Evolutionary conservation across 2,329 filamentous ascomycete genomes (phyloP).

Genomic region (Microdochium trichocladiopsis): DNA sequence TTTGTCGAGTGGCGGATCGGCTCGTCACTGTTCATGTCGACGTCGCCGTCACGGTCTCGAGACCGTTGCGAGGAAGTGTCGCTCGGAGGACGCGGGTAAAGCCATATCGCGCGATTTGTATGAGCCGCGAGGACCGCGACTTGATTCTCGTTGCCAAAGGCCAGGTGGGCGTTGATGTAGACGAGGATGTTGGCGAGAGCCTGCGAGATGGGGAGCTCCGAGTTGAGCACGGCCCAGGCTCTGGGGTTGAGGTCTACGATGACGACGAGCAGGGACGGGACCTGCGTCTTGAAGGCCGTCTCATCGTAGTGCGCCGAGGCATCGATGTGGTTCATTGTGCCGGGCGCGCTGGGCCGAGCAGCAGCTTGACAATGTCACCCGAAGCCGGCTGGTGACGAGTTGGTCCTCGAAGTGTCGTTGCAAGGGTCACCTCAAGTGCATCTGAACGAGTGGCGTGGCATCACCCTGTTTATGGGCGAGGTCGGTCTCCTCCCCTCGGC

Average conservation of each 20-base stretch:
- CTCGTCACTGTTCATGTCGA: slow-evolving; percentile 47
- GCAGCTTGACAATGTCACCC: not conserved
- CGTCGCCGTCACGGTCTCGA: slow-evolving; percentile 37
- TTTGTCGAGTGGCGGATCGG: slow-evolving; percentile 15
- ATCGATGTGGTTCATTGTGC: slow-evolving; percentile 47
- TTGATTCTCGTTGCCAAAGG: slow-evolving; percentile 88
- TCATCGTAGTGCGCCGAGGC: slow-evolving; percentile 54
- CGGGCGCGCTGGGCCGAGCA: slow-evolving; percentile 4
- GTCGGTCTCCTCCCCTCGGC: no score
- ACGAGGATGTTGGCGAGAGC: slow-evolving; percentile 85
- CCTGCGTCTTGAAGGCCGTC: slow-evolving; percentile 40
- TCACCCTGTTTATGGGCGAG: no score
- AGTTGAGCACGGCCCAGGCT: slow-evolving; percentile 76
- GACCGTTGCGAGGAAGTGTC: slow-evolving; percentile 9
- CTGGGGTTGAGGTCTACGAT: slow-evolving; percentile 95
- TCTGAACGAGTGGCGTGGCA: no score
- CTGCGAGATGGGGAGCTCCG: slow-evolving; percentile 70
- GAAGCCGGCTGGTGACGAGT: not conserved
- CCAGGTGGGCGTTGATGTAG: slow-evolving; percentile 94
- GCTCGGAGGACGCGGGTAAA: slow-evolving; percentile 61
- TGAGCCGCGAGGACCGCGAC: slow-evolving; percentile 90
- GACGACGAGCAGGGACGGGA: slow-evolving; percentile 80
- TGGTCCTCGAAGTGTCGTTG: no score
- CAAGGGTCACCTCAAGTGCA: no score
- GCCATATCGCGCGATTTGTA: slow-evolving; percentile 76